Evolutionary conservation across 2,329 filamentous ascomycete species (phyloP), one percentile per base, ranked within the genome.

Genomic region (Beauveria rudraprayagi): DNA sequence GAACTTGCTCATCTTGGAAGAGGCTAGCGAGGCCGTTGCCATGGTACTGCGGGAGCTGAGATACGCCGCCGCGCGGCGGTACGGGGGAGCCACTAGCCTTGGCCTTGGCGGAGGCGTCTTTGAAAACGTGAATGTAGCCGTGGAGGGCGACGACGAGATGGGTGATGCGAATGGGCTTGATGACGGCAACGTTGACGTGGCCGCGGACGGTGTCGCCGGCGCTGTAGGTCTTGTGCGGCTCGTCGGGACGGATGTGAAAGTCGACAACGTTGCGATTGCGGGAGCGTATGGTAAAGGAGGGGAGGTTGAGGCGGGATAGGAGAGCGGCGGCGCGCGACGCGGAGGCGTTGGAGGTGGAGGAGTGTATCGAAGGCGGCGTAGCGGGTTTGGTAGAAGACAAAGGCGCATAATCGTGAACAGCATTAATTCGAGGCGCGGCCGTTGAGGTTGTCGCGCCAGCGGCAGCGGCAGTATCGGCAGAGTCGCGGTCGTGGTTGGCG

Each of bases 1-100:
- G 76, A 16, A 91, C 87, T 70, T 87, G 82, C 75, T 94, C 90
- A 69, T 94, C 90, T 72, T 92, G 87, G 69, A 93, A 94, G 51
- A 94, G 77, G 47, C 88, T 88, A n/a, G 87, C 88, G 67, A 90
- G 85, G 37, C 90, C 89, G 76, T 90, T 90, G 67, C 87, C 88
- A 69, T 87, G 87, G 69, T 90, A 90, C 65, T 81, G 81, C 22
- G 77, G 74, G 30, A 73, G 75, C 28, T 65, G 68, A 62, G 67
- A 76, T 69, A 73, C 64, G 67, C 74, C 67, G 66, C 72, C 66
- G 70, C 73, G 67, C 24, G 75, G 70, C 24, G 77, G 70, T 6
- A 77, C 75, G 52, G 78, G 77, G 64, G 75, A 67, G 59, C 73
- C 71, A 58, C 80, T 76, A 61, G 80, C 79, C 62, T 81, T 82